Conservation (phyloP, 2,329 filamentous ascomycete species). For the Volutella citrinella region DNA sequence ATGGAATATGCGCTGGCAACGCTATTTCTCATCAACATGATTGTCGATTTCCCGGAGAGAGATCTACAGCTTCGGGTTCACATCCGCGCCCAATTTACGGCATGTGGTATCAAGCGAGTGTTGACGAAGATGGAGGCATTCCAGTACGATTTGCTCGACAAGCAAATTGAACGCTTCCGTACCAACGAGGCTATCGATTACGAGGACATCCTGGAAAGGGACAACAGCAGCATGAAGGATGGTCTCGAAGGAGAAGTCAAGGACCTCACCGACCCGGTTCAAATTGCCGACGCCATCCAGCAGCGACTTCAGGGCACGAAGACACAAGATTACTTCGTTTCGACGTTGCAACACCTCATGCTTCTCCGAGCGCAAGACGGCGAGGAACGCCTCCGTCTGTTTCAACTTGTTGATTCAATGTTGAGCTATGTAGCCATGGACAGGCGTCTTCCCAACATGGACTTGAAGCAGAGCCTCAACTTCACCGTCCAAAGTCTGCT, state of each 20-base stretch:
- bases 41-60: constrained; percentile 84
- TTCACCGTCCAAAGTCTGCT: constrained; percentile 95
- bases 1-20: constrained; percentile 99
- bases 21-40: constrained; percentile 92
- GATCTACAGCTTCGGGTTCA: constrained; percentile 91
- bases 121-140: constrained; percentile 97
- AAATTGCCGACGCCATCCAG: constrained; percentile 93
- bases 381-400: constrained; percentile 90
- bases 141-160: constrained; percentile 97
- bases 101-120: constrained; percentile 91
- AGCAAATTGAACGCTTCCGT: constrained; percentile 91
- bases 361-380: constrained; percentile 88
- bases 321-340: constrained; percentile 93
- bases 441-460: constrained; percentile 89
- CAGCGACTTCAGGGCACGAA: constrained; percentile 77
- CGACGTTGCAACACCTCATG: constrained; percentile 90
- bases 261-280: constrained; percentile 86
- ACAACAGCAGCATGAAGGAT: constrained; percentile 88
- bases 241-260: constrained; percentile 80
- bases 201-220: constrained; percentile 90
- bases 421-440: constrained; percentile 99
- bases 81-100: constrained; percentile 92
- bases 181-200: constrained; percentile 97
- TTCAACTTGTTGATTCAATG: constrained; percentile 98
- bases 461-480: constrained; percentile 94